Conservation (phyloP, 163 green algal species). For the Scenedesmus sp. region DNA sequence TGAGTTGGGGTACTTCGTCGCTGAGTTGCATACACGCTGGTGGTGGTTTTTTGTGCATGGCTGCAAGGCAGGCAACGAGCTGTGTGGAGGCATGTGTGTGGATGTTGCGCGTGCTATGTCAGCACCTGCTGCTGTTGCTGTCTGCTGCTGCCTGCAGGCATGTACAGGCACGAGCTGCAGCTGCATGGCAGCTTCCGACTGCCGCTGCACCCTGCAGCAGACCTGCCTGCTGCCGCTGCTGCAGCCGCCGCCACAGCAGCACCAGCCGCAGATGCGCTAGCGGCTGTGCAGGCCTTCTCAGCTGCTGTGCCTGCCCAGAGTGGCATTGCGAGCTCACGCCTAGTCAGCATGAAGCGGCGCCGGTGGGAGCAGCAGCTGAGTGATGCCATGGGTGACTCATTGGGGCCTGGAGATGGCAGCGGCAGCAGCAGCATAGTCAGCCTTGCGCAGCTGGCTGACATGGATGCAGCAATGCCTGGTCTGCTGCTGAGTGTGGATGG, state of each 20-base stretch:
- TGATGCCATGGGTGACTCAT: constrained; percentile 14
- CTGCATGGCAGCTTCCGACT: constrained; percentile 19
- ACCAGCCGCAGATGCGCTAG: neutral
- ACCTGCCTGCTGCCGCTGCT: neutral
- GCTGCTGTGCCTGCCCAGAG: neutral
- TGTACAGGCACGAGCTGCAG: constrained; percentile 26
- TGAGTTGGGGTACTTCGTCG: neutral
- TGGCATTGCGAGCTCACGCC: neutral
- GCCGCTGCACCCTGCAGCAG: neutral
- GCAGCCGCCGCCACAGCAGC: neutral
- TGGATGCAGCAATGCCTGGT: neutral
- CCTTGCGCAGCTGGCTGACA: neutral
- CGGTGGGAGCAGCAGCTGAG: constrained; percentile 30
- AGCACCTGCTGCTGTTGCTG: neutral
- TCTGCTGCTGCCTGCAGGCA: neutral
- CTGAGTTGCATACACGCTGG: neutral
- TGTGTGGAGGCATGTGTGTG: neutral
- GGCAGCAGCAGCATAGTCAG: neutral
- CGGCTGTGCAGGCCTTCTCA: neutral
- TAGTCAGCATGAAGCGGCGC: constrained; percentile 30
- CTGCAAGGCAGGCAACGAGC: neutral
- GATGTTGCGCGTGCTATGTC: neutral
- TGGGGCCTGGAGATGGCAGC: neutral
- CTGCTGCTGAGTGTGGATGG: constrained; percentile 33
- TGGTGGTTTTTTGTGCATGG: neutral